Base-by-base conservation (phyloP, 306 rosid species). In the Prunus mongolica region DNA sequence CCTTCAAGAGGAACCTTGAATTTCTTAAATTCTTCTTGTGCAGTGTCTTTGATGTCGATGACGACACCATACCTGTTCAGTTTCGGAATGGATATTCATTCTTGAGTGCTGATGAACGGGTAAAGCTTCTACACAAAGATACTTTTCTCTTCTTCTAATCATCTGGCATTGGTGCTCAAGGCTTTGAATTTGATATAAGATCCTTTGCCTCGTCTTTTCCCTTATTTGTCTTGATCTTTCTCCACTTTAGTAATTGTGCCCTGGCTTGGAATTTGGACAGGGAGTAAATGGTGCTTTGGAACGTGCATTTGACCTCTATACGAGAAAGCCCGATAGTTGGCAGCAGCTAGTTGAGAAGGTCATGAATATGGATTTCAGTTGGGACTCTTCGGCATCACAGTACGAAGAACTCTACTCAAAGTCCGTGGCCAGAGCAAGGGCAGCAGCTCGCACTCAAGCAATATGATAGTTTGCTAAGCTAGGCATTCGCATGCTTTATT, bases 41-140 rank as follows among this genome's bases (percentile, higher is more conserved):
- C 74, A 95, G 99, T 67, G 97, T 95, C 80, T 95, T 95, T 71
- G 99, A 95, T 74, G 84, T 95, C 61, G 90, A 89, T 77, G 97
- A 95, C 9, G 96, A 92, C 34, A 81, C 90, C 30, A 72, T 91
- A 80, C 97, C 97, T 76, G 69, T 82, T 52, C 85, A 85, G 64
- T 88, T 92, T 83, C 92, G 79, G 73, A 95, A 95, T 67, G 99
- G 99, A 81, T 95, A 78, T 73, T 82, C 97, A 56, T 95, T 95
- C 79, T 75, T 86, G 83, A 84, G 77, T 61, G 87, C 97, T 3
- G 89, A 92, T 72, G 99, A 95, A 78, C 85, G 84, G 96, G 99
- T 95, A 88, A 71, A 64, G 2, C 25, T 14, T 11, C 8, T 12
- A 61, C 19, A 16, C 24, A 18, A 19, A 32, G 4, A 10, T 7